Base-by-base conservation (phyloP, 106 monocot genomes). In the Allium sativum region DNA sequence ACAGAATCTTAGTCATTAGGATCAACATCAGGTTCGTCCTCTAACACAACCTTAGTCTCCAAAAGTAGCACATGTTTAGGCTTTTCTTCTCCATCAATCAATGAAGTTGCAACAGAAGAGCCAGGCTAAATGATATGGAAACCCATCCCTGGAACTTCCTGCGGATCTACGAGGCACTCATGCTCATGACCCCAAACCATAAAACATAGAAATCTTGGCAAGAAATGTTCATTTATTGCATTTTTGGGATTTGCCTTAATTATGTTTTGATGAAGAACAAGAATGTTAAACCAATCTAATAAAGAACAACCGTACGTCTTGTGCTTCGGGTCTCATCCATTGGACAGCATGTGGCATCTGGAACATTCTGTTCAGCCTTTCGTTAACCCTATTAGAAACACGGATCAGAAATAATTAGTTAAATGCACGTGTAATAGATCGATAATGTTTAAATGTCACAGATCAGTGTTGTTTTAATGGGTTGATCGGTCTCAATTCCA, bases 311-410 rank as follows among this genome's bases (percentile, higher is more conserved):
- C 82, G 54, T 96, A n/a, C n/a, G n/a, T n/a, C 87, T 78, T 98
- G 96, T 72, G 74, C 47, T 82, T 84, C 88, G 62, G 96, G 96
- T 54, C 92, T 69, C 66, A 98, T 88, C 96, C 96, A 98, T 48
- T 98, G 96, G 20, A 98, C 80, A 13, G 91, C 87, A 85, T 92
- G 96, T 56, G 96, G 96, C 65, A 88, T 98, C 96, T 98, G 96
- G 85, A 98, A 98, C 91, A 98, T 98, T 80, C 96, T 87, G 56
- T 98, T 98, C 47, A 98, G 84, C 44, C 96, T 77, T 42, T 98
- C 96, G 81, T 98, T n/a, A n/a, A n/a, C n/a, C n/a, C n/a, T n/a
- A n/a, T n/a, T n/a, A n/a, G n/a, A n/a, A n/a, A n/a, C n/a, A n/a
- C n/a, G n/a, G n/a, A n/a, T n/a, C n/a, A n/a, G n/a, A n/a, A n/a